Evolutionary conservation across 164 flowering plant genomes (phyloP).

Genomic region (Umbellularia californica): DNA sequence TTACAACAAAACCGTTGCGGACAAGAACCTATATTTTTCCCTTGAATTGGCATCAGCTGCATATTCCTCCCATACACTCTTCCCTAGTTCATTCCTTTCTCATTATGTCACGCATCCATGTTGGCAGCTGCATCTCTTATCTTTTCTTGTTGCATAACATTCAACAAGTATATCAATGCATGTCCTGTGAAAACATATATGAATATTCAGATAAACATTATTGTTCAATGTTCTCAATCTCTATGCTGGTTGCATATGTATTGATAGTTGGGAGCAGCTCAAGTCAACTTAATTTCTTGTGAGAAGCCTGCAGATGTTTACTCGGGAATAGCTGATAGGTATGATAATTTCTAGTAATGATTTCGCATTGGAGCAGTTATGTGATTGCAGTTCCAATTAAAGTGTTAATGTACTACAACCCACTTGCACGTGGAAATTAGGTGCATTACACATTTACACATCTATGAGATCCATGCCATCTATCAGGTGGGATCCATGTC

Average conservation of each 20-base stretch:
- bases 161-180: not conserved
- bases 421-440: not conserved
- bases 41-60: too few relatives aligned
- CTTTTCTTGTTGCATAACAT: not conserved
- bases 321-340: slow-evolving; percentile 92
- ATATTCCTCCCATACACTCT: too few relatives aligned
- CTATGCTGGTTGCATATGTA: slow-evolving; percentile 8
- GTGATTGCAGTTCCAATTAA: too few relatives aligned
- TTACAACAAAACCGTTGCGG: too few relatives aligned
- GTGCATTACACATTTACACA: not conserved
- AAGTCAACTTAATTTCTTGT: slow-evolving; percentile 82
- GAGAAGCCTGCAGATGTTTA: slow-evolving; percentile 96
- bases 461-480: not conserved
- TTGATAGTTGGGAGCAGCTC: slow-evolving; percentile 84
- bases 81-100: not conserved
- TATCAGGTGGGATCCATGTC: not conserved
- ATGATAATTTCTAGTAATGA: slow-evolving; percentile 8
- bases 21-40: too few relatives aligned
- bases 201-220: not conserved
- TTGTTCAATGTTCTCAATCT: not conserved
- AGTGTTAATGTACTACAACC: too few relatives aligned
- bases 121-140: not conserved
- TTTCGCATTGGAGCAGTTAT: too few relatives aligned
- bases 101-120: not conserved
- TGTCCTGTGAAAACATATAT: not conserved